Conservation (phyloP, 2,329 filamentous ascomycete genomes). For the Drechslera avenae region DNA sequence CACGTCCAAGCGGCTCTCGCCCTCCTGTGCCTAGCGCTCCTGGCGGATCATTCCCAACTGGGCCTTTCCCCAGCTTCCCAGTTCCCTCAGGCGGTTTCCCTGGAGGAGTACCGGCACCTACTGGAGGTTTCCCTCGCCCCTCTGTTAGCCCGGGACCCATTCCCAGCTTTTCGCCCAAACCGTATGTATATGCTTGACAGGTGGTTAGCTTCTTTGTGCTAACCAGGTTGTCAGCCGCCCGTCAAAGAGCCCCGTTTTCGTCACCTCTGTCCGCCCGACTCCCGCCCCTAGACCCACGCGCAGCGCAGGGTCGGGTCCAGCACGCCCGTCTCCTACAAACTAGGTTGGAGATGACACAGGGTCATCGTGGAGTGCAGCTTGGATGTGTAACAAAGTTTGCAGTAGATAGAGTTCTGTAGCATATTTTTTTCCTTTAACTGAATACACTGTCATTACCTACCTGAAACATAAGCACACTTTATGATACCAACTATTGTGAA, state of each 20-base stretch:
- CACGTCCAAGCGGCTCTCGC: slow-evolving; percentile 11
- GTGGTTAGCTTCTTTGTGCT: not conserved
- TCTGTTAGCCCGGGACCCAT: not conserved
- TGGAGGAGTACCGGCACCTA: not conserved
- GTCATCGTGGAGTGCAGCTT: not conserved
- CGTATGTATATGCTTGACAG: not conserved
- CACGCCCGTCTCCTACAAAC: slow-evolving; percentile 17
- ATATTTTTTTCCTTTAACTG: not conserved
- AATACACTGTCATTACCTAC: slow-evolving; percentile 5
- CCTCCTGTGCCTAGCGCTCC: slow-evolving; percentile 12
- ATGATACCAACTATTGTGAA: no score
- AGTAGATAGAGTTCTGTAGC: not conserved
- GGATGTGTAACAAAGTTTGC: not conserved
- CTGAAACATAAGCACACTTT: no score
- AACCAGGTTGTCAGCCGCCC: not conserved
- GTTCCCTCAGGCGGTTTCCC: not conserved
- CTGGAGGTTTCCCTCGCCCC: not conserved
- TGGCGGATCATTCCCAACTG: not conserved
- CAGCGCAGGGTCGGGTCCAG: not conserved
- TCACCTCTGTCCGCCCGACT: slow-evolving; percentile 18
- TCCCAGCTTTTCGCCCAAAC: slow-evolving; percentile 12
- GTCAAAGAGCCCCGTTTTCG: slow-evolving; percentile 10
- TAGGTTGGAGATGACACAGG: slow-evolving; percentile 7
- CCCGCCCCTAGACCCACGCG: slow-evolving; percentile 5
- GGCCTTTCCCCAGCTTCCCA: not conserved